Percentiles rank a stretch among this genome's conserved stretches.
Conservation (phyloP, 176 grass and related monocot genomes). For the Cocos nucifera region DNA sequence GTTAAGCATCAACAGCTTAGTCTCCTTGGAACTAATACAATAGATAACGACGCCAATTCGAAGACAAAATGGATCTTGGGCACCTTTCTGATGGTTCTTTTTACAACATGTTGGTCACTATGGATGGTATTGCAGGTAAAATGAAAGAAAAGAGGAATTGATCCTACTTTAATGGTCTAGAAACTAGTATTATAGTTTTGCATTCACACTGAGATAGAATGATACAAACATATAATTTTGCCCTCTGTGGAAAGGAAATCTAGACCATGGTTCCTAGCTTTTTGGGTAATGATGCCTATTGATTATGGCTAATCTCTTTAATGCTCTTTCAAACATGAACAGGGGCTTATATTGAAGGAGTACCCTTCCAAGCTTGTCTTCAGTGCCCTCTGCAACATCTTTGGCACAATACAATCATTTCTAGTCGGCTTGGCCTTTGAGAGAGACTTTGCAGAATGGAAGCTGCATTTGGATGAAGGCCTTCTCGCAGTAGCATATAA, state of each 20-base stretch:
- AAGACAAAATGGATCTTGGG: conserved; percentile 45
- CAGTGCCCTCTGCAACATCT: conserved; percentile 31
- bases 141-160: neutral
- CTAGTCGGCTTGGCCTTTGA: conserved; percentile 22
- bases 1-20: conserved; percentile 34
- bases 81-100: conserved; percentile 47
- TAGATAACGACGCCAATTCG: neutral
- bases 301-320: neutral
- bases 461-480: conserved; percentile 29
- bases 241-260: too few species aligned
- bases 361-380: conserved; percentile 49
- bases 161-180: neutral
- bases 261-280: too few species aligned
- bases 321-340: neutral
- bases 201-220: neutral
- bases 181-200: neutral
- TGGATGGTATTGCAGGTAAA: conserved; percentile 62
- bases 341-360: conserved; percentile 50
- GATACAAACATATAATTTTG: too few species aligned
- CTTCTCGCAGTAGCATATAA: conserved; percentile 37
- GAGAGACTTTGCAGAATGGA: conserved; percentile 48
- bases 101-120: conserved; percentile 37
- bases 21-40: neutral
- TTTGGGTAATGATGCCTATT: too few species aligned
- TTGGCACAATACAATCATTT: conserved; percentile 38